Percentiles rank a stretch among this genome's conserved stretches.
Conservation (phyloP, 257 asterid genomes). For the Striga asiatica region DNA sequence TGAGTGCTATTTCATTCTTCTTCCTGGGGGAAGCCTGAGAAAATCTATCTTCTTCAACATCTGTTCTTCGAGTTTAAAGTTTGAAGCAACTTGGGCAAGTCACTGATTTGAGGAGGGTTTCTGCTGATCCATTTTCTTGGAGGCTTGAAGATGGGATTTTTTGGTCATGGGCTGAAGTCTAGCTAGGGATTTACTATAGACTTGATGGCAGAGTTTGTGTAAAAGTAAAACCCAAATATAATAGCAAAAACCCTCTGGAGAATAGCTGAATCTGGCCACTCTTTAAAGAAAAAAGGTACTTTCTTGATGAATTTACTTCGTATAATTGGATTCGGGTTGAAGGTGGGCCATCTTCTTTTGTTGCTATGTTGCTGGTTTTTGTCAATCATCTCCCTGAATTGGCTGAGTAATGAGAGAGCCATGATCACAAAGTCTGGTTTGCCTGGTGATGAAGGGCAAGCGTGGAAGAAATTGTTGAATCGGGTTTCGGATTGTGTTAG, state of each 20-base stretch:
- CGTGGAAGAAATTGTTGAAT: slow-evolving; percentile 56
- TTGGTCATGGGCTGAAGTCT: slow-evolving; percentile 1
- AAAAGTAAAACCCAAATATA: background rate
- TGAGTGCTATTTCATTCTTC: slow-evolving; percentile 27
- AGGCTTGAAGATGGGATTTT: slow-evolving; percentile 1
- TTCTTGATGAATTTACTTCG: slow-evolving; percentile 64
- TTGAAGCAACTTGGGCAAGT: slow-evolving; percentile 20
- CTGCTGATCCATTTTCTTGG: background rate
- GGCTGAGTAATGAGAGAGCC: slow-evolving; percentile 55
- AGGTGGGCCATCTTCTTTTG: slow-evolving; percentile 67
- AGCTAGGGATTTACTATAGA: slow-evolving; percentile 6
- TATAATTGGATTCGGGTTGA: slow-evolving; percentile 70
- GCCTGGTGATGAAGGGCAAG: slow-evolving; percentile 40
- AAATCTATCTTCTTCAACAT: slow-evolving; percentile 24
- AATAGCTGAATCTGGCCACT: slow-evolving; percentile 12
- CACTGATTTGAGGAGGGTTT: slow-evolving; percentile 18
- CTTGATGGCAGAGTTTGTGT: slow-evolving; percentile 7
- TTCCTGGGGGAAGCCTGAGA: slow-evolving; percentile 17
- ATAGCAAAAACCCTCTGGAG: background rate
- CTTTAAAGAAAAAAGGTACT: slow-evolving; percentile 17
- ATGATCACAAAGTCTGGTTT: slow-evolving; percentile 56
- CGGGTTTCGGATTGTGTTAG: slow-evolving; percentile 34
- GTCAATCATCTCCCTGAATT: slow-evolving; percentile 54
- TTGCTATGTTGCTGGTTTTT: slow-evolving; percentile 65
- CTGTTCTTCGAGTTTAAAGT: slow-evolving; percentile 26